These are phyloP conservation scores for Parmelia sp. DNA, from an alignment of 495 filamentous ascomycete species.

Conservation along the genomic window DNA sequence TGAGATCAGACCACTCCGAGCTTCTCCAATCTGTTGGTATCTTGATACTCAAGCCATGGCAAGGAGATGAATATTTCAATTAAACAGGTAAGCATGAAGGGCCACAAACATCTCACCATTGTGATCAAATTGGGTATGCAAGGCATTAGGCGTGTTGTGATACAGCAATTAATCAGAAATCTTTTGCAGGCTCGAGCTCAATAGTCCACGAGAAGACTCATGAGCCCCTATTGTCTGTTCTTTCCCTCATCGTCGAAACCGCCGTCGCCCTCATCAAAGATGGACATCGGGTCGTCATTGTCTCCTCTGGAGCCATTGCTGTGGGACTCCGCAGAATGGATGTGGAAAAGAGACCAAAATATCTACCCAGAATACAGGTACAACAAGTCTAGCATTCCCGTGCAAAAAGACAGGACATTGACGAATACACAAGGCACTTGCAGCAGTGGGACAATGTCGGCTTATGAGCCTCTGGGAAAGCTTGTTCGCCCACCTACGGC, in stretches of 20 bases:
- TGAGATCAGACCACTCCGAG: background rate
- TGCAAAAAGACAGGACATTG: background rate
- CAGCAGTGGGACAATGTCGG: constrained; percentile 91
- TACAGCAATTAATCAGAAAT: constrained; percentile 10
- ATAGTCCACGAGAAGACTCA: constrained; percentile 98
- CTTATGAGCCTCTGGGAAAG: constrained; percentile 95
- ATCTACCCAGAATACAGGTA: constrained; percentile 78
- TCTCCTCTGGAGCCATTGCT: constrained; percentile 94
- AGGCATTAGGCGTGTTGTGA: constrained; percentile 12
- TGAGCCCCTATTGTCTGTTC: constrained; percentile 85
- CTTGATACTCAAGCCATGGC: constrained; percentile 3
- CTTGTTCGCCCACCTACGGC: constrained; percentile 75
- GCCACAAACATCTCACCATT: constrained; percentile 53
- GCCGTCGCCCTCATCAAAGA: constrained; percentile 76
- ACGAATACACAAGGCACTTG: constrained; percentile 60
- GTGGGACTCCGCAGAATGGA: constrained; percentile 87
- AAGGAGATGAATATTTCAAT: background rate
- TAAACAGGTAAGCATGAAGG: constrained; percentile 35
- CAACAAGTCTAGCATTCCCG: background rate
- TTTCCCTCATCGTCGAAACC: constrained; percentile 88
- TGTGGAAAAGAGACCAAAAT: constrained; percentile 79
- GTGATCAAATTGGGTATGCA: constrained; percentile 89
- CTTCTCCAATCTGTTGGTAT: background rate
- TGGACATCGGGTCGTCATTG: constrained; percentile 90
- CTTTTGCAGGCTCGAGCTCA: constrained; percentile 75